Evolutionary conservation across 164 flowering plant species (phyloP).

Genomic region (Vitis rotundifolia): DNA sequence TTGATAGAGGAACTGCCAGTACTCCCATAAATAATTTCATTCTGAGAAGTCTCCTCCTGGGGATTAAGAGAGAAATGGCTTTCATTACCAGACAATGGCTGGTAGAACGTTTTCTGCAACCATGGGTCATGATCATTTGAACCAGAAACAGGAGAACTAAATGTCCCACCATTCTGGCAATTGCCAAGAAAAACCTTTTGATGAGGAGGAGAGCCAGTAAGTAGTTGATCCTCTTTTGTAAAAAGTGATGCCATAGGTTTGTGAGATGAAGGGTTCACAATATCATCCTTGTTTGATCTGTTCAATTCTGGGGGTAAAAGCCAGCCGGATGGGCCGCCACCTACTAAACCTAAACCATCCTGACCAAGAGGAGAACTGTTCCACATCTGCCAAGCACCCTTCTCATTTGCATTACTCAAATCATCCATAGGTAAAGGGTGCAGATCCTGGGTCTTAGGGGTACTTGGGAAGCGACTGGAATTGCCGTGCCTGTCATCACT

Average conservation of each 20-base stretch:
- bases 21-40: slow-evolving; percentile 51
- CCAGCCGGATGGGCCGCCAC: slow-evolving; percentile 74
- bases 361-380: slow-evolving; percentile 74
- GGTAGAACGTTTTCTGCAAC: slow-evolving; percentile 50
- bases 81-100: slow-evolving; percentile 44
- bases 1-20: slow-evolving; percentile 37
- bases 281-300: slow-evolving; percentile 49
- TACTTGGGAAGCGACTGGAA: slow-evolving; percentile 35
- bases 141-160: slow-evolving; percentile 36
- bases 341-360: slow-evolving; percentile 67
- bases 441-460: slow-evolving; percentile 46
- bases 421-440: slow-evolving; percentile 29
- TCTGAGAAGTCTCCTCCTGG: slow-evolving; percentile 38
- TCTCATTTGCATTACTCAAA: slow-evolving; percentile 33
- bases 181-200: slow-evolving; percentile 42
- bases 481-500: slow-evolving; percentile 56
- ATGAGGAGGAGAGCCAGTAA: slow-evolving; percentile 42
- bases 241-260: slow-evolving; percentile 53
- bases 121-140: slow-evolving; percentile 54
- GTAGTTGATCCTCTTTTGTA: slow-evolving; percentile 44
- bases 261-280: slow-evolving; percentile 38
- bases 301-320: slow-evolving; percentile 50
- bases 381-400: slow-evolving; percentile 95
- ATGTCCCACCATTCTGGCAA: slow-evolving; percentile 48
- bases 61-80: slow-evolving; percentile 35